Percentiles rank a stretch among this genome's conserved stretches.
phyloP scores from a whole-genome alignment of 805 yeast genomes.

The Henningerozyma blattae region DNA sequence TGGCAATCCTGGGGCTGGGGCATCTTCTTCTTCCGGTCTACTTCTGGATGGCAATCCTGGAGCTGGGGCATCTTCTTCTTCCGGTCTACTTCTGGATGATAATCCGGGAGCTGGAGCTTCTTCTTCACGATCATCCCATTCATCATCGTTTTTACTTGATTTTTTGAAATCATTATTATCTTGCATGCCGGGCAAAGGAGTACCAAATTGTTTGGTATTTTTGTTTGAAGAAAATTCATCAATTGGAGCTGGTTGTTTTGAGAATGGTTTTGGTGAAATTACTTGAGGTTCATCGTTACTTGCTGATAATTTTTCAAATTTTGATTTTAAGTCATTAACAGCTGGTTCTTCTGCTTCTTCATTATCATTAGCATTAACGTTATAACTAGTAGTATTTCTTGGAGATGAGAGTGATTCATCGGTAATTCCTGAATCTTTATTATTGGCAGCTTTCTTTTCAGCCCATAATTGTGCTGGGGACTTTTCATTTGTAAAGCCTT shows the following conservation, averaged over 20 bases:
- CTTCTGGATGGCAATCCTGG: constrained; percentile 18
- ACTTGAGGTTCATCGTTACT: constrained; percentile 17
- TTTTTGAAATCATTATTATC: constrained; percentile 16
- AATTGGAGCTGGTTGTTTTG: constrained; percentile 9
- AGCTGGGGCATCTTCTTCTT: constrained; percentile 16
- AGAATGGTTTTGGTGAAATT: constrained; percentile 16
- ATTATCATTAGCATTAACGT: constrained; percentile 18
- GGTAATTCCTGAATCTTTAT: constrained; percentile 12
- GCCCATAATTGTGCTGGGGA: constrained; percentile 97
- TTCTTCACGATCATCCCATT: constrained; percentile 18
- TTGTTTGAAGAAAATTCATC: constrained; percentile 7
- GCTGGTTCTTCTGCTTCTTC: constrained; percentile 16
- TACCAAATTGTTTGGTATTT: constrained; percentile 17
- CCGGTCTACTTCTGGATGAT: constrained; percentile 8
- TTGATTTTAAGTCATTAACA: constrained; percentile 27
- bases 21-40: constrained; percentile 15
- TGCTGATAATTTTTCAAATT: constrained; percentile 23
- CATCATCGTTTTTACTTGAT: constrained; percentile 12
- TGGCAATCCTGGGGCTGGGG: constrained; percentile 10
- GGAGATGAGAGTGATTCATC: too few species aligned
- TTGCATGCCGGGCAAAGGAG: constrained; percentile 25
- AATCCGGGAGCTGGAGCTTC: constrained; percentile 8
- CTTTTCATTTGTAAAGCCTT: constrained; percentile 64
- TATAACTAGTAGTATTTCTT: too few species aligned
- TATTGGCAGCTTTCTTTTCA: constrained; percentile 62